Evolutionary conservation across 2,329 filamentous ascomycete species (phyloP), one percentile per base, ranked within the genome.

Genomic region (Penicillium palitans): DNA sequence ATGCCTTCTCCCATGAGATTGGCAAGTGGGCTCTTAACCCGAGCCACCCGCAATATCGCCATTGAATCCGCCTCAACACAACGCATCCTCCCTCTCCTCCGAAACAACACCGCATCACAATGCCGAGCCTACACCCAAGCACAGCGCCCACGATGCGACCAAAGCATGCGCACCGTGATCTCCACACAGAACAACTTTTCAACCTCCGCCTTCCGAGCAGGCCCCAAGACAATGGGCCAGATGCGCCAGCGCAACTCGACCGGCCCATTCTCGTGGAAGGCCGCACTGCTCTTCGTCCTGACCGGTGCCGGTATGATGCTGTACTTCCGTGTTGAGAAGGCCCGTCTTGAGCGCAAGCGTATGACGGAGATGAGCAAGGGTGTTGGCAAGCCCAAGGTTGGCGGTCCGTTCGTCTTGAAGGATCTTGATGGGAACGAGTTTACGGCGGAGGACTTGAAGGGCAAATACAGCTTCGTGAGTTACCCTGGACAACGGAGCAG

Each of bases 271-370:
- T 96, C 93, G 54, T 93, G 90, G 86, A 93, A 91, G 78, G 89
- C 93, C 33, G 93, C 91, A 19, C 67, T 92, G 51, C 83, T 99
- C 63, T 98, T 99, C 79, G 82, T 98, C 64, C 72, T 84, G 47
- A 89, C 92, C 2, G 92, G 90, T 67, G 87, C 80, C 13, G 88
- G 86, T 29, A 82, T 99, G 69, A 87, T 92, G 60, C 85, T 90
- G 77, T 99, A 98, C 75, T 98, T 99, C 77, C 91, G 93, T 70
- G 86, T 87, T 69, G 95, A 99, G 77, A 98, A 98, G 81, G 86
- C 86, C 68, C 88, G 95, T 70, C 88, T 99, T 86, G 88, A 95
- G 73, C 86, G 93, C 62, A 90, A 93, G 80, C 85, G 92, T 57
- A 86, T 97, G 66, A 92, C 92, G 8, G 93, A 98, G 72, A 90